Evolutionary conservation across 352 stramenopile genomes (phyloP).

Genomic region (Salisapilia sapeloensis): DNA sequence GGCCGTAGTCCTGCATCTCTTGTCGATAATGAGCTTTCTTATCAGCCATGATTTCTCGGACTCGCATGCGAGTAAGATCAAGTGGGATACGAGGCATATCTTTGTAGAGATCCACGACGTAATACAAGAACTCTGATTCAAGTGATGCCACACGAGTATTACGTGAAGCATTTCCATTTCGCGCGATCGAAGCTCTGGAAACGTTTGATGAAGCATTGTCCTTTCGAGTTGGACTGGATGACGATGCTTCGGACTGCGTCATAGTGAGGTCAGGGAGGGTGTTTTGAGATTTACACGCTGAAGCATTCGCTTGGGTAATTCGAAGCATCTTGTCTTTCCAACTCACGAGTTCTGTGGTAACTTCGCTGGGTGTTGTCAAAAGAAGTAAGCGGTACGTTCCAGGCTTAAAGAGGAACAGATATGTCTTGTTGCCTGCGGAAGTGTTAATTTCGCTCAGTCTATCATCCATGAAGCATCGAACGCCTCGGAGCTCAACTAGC

Average conservation of each 20-base stretch:
- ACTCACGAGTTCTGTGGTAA: constrained; percentile 18
- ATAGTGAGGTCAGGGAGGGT: constrained; percentile 16
- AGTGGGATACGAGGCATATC: constrained; percentile 28
- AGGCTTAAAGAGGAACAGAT: constrained; percentile 35
- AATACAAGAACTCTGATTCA: constrained; percentile 32
- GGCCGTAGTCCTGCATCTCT: constrained; percentile 42
- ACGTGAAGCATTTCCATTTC: no score
- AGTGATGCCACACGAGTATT: constrained; percentile 13
- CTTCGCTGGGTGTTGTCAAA: constrained; percentile 17
- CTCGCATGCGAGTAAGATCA: constrained; percentile 17
- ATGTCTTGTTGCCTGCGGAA: constrained; percentile 8
- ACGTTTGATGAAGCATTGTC: no score
- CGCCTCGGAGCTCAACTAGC: constrained; percentile 27
- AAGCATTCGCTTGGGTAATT: constrained; percentile 5
- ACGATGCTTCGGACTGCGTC: constrained; percentile 9
- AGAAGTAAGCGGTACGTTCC: constrained; percentile 33
- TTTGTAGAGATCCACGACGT: constrained; percentile 46
- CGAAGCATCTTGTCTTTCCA: constrained; percentile 45
- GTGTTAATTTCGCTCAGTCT: constrained; percentile 1
- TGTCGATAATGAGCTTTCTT: constrained; percentile 37
- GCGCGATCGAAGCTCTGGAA: no score
- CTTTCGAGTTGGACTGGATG: constrained; percentile 3
- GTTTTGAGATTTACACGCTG: no score
- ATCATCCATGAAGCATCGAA: constrained; percentile 12
- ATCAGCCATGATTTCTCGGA: constrained; percentile 34